Evolutionary conservation across 768 basidiomycete species (phyloP).

Genomic region (Melanogaster broomeanus): DNA sequence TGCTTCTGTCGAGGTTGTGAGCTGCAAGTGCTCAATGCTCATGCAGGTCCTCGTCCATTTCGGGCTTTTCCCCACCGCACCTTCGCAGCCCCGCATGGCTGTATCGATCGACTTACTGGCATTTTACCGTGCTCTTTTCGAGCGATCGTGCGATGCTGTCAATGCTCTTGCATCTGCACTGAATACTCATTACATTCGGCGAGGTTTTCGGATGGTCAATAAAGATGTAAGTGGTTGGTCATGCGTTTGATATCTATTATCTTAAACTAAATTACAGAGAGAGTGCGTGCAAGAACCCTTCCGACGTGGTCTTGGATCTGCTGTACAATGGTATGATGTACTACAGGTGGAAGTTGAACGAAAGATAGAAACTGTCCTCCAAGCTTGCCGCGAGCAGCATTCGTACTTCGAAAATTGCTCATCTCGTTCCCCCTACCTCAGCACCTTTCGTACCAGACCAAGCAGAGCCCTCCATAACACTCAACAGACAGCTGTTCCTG

Average conservation of each 20-base stretch:
- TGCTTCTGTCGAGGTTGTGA: conserved; percentile 2
- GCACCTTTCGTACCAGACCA: neutral
- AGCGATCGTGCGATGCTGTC: neutral
- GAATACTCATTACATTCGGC: neutral
- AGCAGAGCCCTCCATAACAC: too few relatives aligned
- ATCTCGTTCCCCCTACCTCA: neutral
- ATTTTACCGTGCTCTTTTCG: neutral
- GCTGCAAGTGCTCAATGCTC: conserved; percentile 24
- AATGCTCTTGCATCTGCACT: neutral
- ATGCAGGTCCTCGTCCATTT: conserved; percentile 25
- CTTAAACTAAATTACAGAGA: conserved; percentile 21
- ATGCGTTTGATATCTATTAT: neutral
- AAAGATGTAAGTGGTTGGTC: neutral
- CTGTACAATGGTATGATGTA: conserved; percentile 32
- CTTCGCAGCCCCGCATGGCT: conserved; percentile 15
- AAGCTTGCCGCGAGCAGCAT: neutral
- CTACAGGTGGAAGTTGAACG: conserved; percentile 15
- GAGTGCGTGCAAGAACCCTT: conserved; percentile 30
- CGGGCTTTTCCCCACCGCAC: conserved; percentile 34
- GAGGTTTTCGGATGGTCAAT: neutral
- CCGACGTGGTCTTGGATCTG: conserved; percentile 23
- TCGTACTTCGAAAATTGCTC: neutral
- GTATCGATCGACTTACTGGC: neutral
- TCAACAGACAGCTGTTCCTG: too few relatives aligned
- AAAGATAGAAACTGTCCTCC: neutral